Conservation (phyloP, 495 filamentous ascomycete species). For the Neurospora sublineolata region DNA sequence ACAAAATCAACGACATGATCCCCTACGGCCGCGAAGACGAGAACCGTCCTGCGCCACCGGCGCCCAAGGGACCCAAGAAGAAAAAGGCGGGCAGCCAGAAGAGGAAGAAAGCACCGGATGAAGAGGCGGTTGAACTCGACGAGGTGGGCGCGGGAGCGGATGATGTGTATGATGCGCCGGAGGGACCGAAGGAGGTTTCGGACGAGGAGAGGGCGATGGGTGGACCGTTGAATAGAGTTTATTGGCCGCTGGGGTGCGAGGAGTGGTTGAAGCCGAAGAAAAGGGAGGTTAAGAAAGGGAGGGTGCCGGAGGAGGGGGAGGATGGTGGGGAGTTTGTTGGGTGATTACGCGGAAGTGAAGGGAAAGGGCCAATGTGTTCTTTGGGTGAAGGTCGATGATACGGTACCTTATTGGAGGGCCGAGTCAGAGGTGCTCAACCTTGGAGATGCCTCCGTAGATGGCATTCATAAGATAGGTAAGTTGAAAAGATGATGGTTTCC, state of each 20-base stretch:
- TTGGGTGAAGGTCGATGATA: neutral
- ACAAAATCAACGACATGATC: slow-evolving; percentile 64
- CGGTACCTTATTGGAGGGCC: neutral
- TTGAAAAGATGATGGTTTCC: neutral
- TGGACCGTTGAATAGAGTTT: slow-evolving; percentile 72
- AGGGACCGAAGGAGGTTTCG: slow-evolving; percentile 32
- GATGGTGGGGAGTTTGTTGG: slow-evolving; percentile 7
- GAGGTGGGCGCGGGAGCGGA: slow-evolving; percentile 33
- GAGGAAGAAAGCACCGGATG: slow-evolving; percentile 11
- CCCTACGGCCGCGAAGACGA: slow-evolving; percentile 71
- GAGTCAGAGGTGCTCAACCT: neutral
- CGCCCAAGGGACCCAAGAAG: slow-evolving; percentile 36
- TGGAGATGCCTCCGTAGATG: neutral
- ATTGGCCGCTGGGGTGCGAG: slow-evolving; percentile 84
- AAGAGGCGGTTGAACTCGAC: slow-evolving; percentile 29
- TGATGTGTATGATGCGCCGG: slow-evolving; percentile 27
- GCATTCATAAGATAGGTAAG: neutral
- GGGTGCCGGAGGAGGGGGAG: slow-evolving; percentile 1
- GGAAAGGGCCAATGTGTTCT: neutral
- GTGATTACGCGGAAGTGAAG: neutral
- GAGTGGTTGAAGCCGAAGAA: slow-evolving; percentile 80
- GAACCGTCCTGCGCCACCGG: slow-evolving; percentile 46
- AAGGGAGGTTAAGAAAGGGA: slow-evolving; percentile 46
- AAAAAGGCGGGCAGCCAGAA: slow-evolving; percentile 17
- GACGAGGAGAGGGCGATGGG: slow-evolving; percentile 80